Evolutionary conservation across 2,329 filamentous ascomycete genomes (phyloP).

Genomic region (Botrytis byssoidea): DNA sequence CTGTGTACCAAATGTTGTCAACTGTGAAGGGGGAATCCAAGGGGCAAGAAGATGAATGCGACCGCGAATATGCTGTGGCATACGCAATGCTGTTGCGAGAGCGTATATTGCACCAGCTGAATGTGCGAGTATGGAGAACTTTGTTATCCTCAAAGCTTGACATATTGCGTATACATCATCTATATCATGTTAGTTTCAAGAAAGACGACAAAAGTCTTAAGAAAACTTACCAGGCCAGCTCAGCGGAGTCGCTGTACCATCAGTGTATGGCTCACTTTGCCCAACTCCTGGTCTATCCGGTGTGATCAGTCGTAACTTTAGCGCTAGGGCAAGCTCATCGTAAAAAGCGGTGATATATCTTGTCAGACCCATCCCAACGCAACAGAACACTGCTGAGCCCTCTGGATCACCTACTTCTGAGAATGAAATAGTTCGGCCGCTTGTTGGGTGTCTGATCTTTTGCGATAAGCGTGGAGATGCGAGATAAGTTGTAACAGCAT

Average conservation of each 20-base stretch:
- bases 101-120: conserved; percentile 98
- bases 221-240: conserved; percentile 80
- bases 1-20: conserved; percentile 72
- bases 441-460: conserved; percentile 81
- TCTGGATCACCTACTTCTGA: conserved; percentile 93
- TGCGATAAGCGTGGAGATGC: conserved; percentile 81
- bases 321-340: conserved; percentile 84
- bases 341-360: conserved; percentile 97
- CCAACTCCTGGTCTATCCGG: conserved; percentile 92
- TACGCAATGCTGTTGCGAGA: conserved; percentile 87
- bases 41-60: conserved; percentile 92
- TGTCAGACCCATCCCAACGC: conserved; percentile 95
- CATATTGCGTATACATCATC: conserved; percentile 92
- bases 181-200: conserved; percentile 38
- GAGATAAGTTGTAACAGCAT: conserved; percentile 82
- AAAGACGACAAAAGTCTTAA: not conserved
- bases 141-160: conserved; percentile 84
- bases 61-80: conserved; percentile 93
- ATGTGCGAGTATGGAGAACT: conserved; percentile 94
- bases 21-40: conserved; percentile 95
- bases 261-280: conserved; percentile 80
- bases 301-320: conserved; percentile 88
- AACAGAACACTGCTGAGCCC: conserved; percentile 91
- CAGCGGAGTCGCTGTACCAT: conserved; percentile 80
- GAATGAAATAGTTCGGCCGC: conserved; percentile 86